These are phyloP conservation scores for Pigoraptor vietnamica DNA, from an alignment of 78 protist genomes.

Conservation along the genomic window DNA sequence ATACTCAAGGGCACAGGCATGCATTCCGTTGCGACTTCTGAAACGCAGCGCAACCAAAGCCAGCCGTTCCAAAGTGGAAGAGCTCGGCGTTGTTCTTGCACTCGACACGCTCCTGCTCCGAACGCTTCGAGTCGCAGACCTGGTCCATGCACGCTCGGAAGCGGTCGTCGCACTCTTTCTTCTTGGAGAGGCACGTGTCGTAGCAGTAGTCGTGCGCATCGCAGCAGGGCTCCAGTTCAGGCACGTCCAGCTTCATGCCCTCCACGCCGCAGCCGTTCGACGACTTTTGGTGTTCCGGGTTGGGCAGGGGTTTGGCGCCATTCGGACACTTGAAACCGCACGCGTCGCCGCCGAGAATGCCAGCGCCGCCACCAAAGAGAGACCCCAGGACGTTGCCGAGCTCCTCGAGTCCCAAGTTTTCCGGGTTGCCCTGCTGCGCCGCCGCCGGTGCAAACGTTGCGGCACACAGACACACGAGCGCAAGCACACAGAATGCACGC, in stretches of 20 bases:
- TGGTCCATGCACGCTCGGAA: background rate
- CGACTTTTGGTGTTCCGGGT: background rate
- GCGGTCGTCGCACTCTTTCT: background rate
- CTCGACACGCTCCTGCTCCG: background rate
- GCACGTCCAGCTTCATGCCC: background rate
- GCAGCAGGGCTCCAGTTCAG: background rate
- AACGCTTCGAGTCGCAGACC: background rate
- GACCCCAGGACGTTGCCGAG: background rate
- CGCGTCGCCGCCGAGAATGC: background rate
- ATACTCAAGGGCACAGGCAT: background rate
- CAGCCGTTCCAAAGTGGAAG: background rate
- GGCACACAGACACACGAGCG: too few species aligned
- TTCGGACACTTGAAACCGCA: background rate
- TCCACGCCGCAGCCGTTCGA: background rate
- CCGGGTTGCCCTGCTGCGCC: background rate
- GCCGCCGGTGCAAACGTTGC: background rate
- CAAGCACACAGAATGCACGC: too few species aligned
- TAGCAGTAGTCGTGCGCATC: background rate
- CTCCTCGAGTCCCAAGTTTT: background rate
- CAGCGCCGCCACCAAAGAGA: background rate
- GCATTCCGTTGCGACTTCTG: background rate
- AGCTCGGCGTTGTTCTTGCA: background rate
- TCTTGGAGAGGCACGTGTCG: background rate
- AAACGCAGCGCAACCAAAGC: background rate
- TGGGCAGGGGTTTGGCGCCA: background rate